These are phyloP conservation scores for Stenogyne calaminthoides DNA, from an alignment of 305 asterid species.

Conservation along the genomic window DNA sequence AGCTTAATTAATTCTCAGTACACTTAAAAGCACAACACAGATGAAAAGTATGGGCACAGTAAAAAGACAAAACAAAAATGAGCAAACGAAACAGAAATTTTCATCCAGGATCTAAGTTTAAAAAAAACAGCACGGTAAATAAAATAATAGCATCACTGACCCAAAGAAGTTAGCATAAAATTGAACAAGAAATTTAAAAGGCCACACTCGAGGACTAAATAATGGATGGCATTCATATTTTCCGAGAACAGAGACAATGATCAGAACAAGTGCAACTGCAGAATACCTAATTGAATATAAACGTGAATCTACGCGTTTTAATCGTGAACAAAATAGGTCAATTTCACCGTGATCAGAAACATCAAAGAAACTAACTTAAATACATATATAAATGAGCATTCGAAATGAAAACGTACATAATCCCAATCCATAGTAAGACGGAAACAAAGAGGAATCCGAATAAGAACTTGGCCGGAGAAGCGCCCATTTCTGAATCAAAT, in stretches of 20 bases:
- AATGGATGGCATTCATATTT: slow-evolving; percentile 7
- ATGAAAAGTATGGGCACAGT: background rate
- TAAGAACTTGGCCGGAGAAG: slow-evolving; percentile 89
- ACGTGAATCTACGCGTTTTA: slow-evolving; percentile 2
- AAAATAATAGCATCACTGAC: background rate
- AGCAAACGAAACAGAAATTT: background rate
- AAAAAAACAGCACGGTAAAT: background rate
- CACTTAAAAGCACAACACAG: background rate
- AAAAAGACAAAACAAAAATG: background rate
- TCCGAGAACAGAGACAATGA: slow-evolving; percentile 19
- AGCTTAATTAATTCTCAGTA: slow-evolving; percentile 10
- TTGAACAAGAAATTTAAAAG: background rate
- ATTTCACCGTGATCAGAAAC: slow-evolving; percentile 35
- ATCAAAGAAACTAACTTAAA: background rate
- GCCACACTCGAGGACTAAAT: background rate
- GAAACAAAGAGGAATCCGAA: slow-evolving; percentile 85
- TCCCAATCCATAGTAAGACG: slow-evolving; percentile 81
- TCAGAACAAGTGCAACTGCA: slow-evolving; percentile 27
- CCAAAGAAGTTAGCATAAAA: background rate
- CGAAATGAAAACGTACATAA: slow-evolving; percentile 59
- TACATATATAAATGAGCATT: background rate
- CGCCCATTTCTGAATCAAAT: slow-evolving; percentile 58
- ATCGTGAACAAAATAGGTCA: slow-evolving; percentile 19
- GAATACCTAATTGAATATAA: slow-evolving; percentile 13
- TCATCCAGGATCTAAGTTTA: background rate